These are phyloP conservation scores for Penicillium sclerotigenum DNA, from an alignment of 2,329 filamentous ascomycete genomes.

Conservation along the genomic window DNA sequence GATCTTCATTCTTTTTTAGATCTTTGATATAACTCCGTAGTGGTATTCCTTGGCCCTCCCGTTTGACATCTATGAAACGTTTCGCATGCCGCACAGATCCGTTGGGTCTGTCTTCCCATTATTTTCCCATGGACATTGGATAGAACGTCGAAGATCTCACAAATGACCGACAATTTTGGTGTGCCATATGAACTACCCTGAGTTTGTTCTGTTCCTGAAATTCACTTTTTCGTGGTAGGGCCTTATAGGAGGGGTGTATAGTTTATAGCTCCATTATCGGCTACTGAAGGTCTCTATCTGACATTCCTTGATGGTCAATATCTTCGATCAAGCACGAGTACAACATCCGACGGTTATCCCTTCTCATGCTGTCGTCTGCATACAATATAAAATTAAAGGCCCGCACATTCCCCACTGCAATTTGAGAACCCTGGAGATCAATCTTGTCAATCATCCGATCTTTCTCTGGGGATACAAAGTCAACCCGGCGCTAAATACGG, in stretches of 20 bases:
- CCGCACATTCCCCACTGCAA: constrained; percentile 3
- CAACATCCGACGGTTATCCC: background rate
- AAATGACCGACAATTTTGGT: background rate
- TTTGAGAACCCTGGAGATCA: background rate
- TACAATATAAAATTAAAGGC: background rate
- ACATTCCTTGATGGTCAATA: background rate
- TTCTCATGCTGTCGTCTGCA: background rate
- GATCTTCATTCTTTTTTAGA: constrained; percentile 12
- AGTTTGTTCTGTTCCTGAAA: background rate
- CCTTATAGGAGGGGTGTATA: too few species aligned
- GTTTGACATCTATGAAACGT: background rate
- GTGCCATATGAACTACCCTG: background rate
- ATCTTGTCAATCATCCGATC: background rate
- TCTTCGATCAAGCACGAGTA: background rate
- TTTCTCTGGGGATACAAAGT: background rate
- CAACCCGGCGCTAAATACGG: background rate
- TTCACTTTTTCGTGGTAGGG: background rate
- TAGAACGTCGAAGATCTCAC: background rate
- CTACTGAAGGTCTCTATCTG: background rate
- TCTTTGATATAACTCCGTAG: constrained; percentile 12
- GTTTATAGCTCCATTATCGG: background rate
- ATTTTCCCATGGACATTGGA: background rate
- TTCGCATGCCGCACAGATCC: background rate
- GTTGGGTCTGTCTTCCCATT: background rate
- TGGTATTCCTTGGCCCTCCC: constrained; percentile 1